Conservation (phyloP, 2,329 filamentous ascomycete species). For the Metarhizium album region DNA sequence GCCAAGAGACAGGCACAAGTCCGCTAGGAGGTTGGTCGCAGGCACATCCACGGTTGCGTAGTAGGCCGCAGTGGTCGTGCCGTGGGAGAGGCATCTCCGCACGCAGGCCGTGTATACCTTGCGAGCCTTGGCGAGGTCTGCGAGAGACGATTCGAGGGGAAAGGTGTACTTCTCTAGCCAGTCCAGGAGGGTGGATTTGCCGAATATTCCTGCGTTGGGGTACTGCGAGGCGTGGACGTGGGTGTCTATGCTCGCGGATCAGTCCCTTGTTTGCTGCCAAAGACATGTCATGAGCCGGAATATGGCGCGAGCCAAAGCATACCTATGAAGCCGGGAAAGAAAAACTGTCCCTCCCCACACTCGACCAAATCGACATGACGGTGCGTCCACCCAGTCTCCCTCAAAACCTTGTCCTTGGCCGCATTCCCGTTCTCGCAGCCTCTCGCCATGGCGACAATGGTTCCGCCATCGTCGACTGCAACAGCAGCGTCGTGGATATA, state of each 20-base stretch:
- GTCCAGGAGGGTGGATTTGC: slow-evolving; percentile 81
- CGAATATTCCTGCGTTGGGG: slow-evolving; percentile 88
- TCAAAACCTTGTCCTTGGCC: slow-evolving; percentile 22
- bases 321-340: slow-evolving; percentile 78
- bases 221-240: slow-evolving; percentile 95
- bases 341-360: slow-evolving; percentile 50
- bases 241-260: slow-evolving; percentile 52
- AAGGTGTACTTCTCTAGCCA: slow-evolving; percentile 96
- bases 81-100: slow-evolving; percentile 70
- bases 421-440: slow-evolving; percentile 21
- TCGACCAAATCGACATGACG: slow-evolving; percentile 26
- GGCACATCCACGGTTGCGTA: slow-evolving; percentile 81
- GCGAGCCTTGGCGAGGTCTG: slow-evolving; percentile 49
- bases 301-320: slow-evolving; percentile 14
- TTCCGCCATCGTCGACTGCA: slow-evolving; percentile 38
- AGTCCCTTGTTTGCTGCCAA: neutral
- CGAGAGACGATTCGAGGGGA: slow-evolving; percentile 73
- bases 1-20: slow-evolving; percentile 66
- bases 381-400: slow-evolving; percentile 33
- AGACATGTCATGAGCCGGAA: no score
- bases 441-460: slow-evolving; percentile 37
- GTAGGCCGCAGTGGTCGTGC: slow-evolving; percentile 91
- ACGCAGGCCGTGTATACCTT: slow-evolving; percentile 71
- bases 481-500: slow-evolving; percentile 40
- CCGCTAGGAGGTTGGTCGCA: slow-evolving; percentile 82